Percentiles rank a stretch among this genome's conserved stretches.
phyloP scores from a whole-genome alignment of 352 stramenopile genomes.

The Lagenidium giganteum region DNA sequence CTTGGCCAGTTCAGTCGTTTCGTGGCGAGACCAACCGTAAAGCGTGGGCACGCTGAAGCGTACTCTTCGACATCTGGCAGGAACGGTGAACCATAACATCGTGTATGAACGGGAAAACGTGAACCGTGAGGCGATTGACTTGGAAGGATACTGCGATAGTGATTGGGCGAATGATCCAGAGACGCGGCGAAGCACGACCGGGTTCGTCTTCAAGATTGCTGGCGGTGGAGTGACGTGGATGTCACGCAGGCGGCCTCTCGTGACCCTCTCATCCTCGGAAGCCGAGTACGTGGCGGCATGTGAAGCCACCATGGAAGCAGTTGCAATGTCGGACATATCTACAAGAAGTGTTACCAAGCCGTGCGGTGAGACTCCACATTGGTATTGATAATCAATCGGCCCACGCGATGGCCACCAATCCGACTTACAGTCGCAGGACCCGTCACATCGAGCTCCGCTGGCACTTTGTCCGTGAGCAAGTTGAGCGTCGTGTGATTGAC shows the following conservation, averaged over 20 bases:
- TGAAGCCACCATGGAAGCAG: conserved; percentile 11
- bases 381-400: conserved; percentile 7
- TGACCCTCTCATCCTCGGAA: conserved; percentile 4
- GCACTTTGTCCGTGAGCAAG: conserved; percentile 11
- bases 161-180: conserved; percentile 6
- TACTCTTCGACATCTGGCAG: conserved; percentile 5
- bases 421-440: conserved; percentile 3
- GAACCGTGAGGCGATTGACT: background rate
- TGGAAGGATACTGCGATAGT: conserved; percentile 10
- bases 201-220: conserved; percentile 7
- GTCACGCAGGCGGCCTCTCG: conserved; percentile 1
- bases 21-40: conserved; percentile 7
- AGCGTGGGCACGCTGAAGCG: conserved; percentile 5
- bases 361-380: background rate
- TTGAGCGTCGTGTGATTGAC: background rate
- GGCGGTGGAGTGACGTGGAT: conserved; percentile 4
- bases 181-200: conserved; percentile 1
- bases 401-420: conserved; percentile 6
- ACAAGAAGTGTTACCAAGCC: background rate
- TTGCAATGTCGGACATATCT: conserved; percentile 1
- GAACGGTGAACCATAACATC: conserved; percentile 1
- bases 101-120: background rate
- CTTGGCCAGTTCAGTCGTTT: conserved; percentile 20
- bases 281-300: conserved; percentile 12
- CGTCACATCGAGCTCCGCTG: conserved; percentile 10